Base-by-base conservation (phyloP, 495 filamentous ascomycete genomes). In the Aspergillus bridgeri region DNA sequence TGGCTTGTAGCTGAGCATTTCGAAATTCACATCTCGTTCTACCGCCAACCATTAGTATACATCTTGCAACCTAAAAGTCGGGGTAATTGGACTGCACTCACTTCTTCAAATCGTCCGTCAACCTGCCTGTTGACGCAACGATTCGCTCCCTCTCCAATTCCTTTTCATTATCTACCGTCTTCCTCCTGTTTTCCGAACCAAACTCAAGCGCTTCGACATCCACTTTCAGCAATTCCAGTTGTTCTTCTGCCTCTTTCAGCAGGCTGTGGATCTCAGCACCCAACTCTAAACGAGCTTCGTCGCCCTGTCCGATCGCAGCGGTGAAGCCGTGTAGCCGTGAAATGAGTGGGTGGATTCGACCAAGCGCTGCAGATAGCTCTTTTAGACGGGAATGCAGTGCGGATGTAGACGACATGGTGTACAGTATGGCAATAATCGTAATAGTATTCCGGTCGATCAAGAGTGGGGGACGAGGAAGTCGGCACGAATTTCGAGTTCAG, bases 171-270 rank as follows among this genome's bases (percentile, higher is more conserved):
- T 71, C 72, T 63, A 62, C 64, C 13, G 60, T 72, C 53, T 70
- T 77, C 42, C 71, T 66, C 48, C 69, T 62, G 42, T 67, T 76
- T 21, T 78, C 80, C 0, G 75, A 51, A 1, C 69, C 60, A 44
- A 63, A 50, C 22, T 76, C 78, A 51, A 91, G 68, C 60, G 89
- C 90, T 54, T 86, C 83, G 45, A 92, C 83, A 53, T 96, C 91
- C 59, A 91, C 89, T 22, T 80, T 79, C 53, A 98, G 62, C 13
- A 94, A 69, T 67, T 96, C 93, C 48, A 96, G 80, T 56, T 96
- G 90, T 33, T 92, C 86, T 68, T 97, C 91, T 48, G 90, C 84
- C 54, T 94, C 89, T 64, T 90, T 89, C 48, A 98, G 74, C 52
- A 81, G 79, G 61, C 89, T 83, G 63, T 90, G 90, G 55, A 97